Evolutionary conservation across 148 eudicot species (phyloP).

Genomic region (Vaccinium vitisidaea): DNA sequence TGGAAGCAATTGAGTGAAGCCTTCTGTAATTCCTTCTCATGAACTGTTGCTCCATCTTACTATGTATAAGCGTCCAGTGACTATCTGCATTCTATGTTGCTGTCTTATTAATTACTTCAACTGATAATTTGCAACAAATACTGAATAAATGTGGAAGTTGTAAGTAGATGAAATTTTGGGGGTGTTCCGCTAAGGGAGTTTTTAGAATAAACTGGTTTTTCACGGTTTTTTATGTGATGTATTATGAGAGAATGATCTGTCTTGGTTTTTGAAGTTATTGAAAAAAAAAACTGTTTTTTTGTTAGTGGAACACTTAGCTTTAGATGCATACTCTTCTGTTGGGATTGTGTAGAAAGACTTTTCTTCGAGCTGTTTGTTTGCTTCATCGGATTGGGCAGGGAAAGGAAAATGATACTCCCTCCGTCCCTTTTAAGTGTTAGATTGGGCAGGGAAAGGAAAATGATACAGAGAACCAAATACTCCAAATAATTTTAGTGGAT

Average conservation of each 20-base stretch:
- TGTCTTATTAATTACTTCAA: background rate
- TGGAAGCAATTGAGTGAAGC: slow-evolving; percentile 20
- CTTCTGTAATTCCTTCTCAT: background rate
- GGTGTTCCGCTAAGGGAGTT: too few species aligned
- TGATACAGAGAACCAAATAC: background rate
- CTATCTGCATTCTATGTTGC: background rate
- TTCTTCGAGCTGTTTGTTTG: background rate
- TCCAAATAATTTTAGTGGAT: background rate
- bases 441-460: too few species aligned
- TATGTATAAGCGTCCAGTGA: background rate
- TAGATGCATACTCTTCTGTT: too few species aligned
- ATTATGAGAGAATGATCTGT: too few species aligned
- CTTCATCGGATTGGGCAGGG: background rate
- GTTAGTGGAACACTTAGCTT: background rate
- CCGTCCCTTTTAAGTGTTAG: too few species aligned
- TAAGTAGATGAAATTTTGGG: background rate
- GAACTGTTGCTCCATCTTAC: background rate
- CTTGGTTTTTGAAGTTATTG: too few species aligned
- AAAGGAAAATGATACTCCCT: background rate
- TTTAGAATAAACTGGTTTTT: too few species aligned
- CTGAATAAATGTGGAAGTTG: background rate
- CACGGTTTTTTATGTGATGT: too few species aligned
- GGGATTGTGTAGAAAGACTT: background rate
- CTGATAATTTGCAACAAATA: background rate
- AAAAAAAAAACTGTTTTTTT: too few species aligned